Percentiles rank a stretch among this genome's conserved stretches.
phyloP scores from a whole-genome alignment of 75 land plant genomes.

The Pseudotsuga menziesii region DNA sequence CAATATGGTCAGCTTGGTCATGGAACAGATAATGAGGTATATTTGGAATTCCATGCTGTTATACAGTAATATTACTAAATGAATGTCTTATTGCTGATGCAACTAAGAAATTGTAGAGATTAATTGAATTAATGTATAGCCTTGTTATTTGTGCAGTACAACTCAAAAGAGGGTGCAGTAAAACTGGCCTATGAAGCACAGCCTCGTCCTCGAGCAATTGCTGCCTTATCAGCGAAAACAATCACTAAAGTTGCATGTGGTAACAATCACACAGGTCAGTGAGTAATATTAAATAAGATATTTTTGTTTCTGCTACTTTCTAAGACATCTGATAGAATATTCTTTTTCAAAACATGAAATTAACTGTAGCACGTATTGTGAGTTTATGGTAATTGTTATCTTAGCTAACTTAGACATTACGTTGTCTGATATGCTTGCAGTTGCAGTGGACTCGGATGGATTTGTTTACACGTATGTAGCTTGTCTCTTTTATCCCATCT shows the following conservation, averaged over 20 bases:
- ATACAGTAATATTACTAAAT: background rate
- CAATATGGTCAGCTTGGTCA: conserved; percentile 99
- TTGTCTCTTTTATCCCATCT: background rate
- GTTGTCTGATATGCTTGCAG: conserved; percentile 36
- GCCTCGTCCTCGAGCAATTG: conserved; percentile 85
- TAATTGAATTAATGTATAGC: background rate
- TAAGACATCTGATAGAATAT: background rate
- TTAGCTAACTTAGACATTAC: conserved; percentile 4
- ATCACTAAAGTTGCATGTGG: conserved; percentile 97
- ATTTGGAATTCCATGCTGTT: background rate
- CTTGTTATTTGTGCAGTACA: conserved; percentile 53
- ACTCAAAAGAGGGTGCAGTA: conserved; percentile 83
- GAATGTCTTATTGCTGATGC: background rate
- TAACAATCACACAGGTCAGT: conserved; percentile 91
- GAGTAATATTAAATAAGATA: background rate
- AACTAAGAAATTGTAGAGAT: background rate
- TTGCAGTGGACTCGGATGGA: conserved; percentile 92
- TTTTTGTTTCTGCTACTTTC: background rate
- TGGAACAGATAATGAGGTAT: conserved; percentile 96
- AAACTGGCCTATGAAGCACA: conserved; percentile 86
- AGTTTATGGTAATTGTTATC: background rate
- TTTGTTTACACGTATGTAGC: conserved; percentile 90
- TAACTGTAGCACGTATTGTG: no score
- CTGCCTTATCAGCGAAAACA: conserved; percentile 58
- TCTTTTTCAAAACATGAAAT: background rate